Conservation (phyloP, 2,329 filamentous ascomycete species). For the Cladophialophora bantiana region DNA sequence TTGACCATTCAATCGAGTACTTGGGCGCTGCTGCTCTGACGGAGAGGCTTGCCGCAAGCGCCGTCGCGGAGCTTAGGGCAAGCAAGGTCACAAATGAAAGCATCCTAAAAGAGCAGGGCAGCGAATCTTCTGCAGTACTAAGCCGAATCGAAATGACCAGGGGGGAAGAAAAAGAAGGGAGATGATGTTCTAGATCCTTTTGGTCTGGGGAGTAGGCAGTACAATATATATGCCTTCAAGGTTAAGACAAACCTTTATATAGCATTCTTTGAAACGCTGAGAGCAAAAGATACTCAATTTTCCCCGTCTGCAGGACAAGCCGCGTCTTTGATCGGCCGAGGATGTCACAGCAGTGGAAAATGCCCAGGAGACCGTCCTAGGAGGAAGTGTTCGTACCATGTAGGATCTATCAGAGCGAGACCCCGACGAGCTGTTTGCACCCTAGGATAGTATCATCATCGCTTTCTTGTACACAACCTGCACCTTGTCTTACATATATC, state of each 20-base stretch:
- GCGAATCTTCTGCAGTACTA: not conserved
- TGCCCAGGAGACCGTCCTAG: too few species aligned
- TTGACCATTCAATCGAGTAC: conserved; percentile 21
- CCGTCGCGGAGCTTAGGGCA: not conserved
- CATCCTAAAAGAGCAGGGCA: not conserved
- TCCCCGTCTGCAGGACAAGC: not conserved
- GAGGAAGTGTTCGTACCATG: too few species aligned
- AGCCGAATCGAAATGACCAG: not conserved
- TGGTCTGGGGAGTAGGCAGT: not conserved
- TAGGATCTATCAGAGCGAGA: too few species aligned
- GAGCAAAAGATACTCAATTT: not conserved
- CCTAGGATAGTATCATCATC: too few species aligned
- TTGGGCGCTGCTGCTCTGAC: conserved; percentile 5
- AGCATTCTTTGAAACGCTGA: not conserved
- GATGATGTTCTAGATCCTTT: not conserved
- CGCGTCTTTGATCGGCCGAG: too few species aligned
- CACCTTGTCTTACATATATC: too few species aligned
- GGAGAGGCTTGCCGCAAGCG: not conserved
- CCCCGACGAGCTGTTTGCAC: too few species aligned
- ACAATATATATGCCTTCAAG: not conserved
- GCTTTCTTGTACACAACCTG: too few species aligned
- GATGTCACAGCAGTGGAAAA: too few species aligned
- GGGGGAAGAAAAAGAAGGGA: not conserved
- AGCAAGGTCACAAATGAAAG: not conserved
- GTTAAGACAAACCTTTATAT: not conserved